phyloP scores from a whole-genome alignment of 1,284 basidiomycete species.

The Trametes polyzona region DNA sequence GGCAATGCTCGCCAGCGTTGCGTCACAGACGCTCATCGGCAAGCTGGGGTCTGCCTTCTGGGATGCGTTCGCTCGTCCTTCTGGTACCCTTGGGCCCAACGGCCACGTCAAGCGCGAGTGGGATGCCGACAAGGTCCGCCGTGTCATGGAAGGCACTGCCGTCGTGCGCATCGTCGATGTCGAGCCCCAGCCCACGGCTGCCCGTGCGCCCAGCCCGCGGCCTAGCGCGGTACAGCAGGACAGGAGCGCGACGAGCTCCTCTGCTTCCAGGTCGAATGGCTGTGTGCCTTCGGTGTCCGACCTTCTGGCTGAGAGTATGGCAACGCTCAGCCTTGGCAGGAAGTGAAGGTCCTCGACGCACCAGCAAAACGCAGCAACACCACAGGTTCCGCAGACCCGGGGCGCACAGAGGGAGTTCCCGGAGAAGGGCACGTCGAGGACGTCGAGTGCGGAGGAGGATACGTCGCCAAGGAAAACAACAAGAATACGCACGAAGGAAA shows the following conservation, averaged over 20 bases:
- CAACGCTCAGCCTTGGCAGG: constrained; percentile 59
- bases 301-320: constrained; percentile 66
- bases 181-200: constrained; percentile 41
- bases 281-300: constrained; percentile 42
- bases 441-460: neutral
- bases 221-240: constrained; percentile 5
- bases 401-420: neutral
- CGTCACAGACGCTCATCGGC: constrained; percentile 68
- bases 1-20: constrained; percentile 65
- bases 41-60: constrained; percentile 76
- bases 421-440: neutral
- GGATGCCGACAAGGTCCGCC: constrained; percentile 78
- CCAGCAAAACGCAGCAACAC: too few relatives aligned
- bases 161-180: constrained; percentile 77
- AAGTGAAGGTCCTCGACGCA: constrained; percentile 26
- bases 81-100: constrained; percentile 28
- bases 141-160: constrained; percentile 77
- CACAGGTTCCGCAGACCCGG: neutral
- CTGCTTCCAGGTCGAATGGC: constrained; percentile 22
- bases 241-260: neutral
- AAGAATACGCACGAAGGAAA: neutral
- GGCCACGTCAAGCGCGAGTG: constrained; percentile 39
- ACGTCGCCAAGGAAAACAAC: neutral
- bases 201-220: constrained; percentile 1
- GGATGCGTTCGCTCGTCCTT: constrained; percentile 73